These are phyloP conservation scores for Alternaria metachromatica DNA, from an alignment of 2,329 filamentous ascomycete species.

Conservation along the genomic window DNA sequence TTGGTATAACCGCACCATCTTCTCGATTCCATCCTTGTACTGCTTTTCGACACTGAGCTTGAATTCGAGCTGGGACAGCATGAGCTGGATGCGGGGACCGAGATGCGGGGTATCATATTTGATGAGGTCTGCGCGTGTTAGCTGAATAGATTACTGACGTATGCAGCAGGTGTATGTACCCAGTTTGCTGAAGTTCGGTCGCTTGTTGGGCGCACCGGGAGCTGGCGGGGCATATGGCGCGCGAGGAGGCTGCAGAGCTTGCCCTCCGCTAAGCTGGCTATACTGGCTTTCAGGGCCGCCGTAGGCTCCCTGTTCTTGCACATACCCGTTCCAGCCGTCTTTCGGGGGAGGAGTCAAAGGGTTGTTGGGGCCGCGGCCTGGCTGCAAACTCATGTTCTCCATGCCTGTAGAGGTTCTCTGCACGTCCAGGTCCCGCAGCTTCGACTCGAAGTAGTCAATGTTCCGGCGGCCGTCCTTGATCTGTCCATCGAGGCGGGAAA, in stretches of 20 bases:
- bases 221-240: constrained; percentile 79
- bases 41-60: constrained; percentile 99
- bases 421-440: constrained; percentile 85
- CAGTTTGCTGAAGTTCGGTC: constrained; percentile 92
- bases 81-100: constrained; percentile 96
- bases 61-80: constrained; percentile 98
- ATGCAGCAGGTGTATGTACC: constrained; percentile 64
- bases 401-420: constrained; percentile 74
- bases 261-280: constrained; percentile 67
- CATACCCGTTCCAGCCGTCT: constrained; percentile 63
- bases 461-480: constrained; percentile 93
- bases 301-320: constrained; percentile 68
- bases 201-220: constrained; percentile 70
- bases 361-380: constrained; percentile 51
- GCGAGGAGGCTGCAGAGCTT: constrained; percentile 79
- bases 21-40: constrained; percentile 98
- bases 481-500: constrained; percentile 88
- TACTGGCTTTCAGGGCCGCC: constrained; percentile 59
- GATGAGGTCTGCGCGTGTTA: constrained; percentile 75
- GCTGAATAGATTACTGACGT: not conserved
- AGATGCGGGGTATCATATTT: constrained; percentile 97
- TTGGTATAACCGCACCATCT: constrained; percentile 97
- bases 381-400: constrained; percentile 68
- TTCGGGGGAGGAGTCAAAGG: constrained; percentile 71
- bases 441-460: constrained; percentile 94